Base-by-base conservation (phyloP, 106 monocot genomes). In the Dendrobium officinale region DNA sequence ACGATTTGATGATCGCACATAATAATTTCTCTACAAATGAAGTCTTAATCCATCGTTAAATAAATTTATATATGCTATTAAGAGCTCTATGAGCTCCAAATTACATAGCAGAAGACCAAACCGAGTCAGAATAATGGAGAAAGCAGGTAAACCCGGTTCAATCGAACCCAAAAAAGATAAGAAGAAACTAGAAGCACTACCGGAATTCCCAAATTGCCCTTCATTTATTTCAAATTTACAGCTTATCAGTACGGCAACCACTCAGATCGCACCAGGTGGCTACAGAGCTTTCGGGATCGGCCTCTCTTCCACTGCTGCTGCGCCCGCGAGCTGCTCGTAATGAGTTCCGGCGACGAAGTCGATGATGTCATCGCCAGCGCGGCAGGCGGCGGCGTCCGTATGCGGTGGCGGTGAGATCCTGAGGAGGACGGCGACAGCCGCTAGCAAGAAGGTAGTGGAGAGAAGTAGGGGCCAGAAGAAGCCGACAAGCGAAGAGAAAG, bases 381-480 rank as follows among this genome's bases (percentile, higher is more conserved):
- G 29, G 17, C 43, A 48, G 55, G 51, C 82, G 56, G 72, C n/a
- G 27, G 78, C 3, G 20, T 24, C 79, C 33, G 42, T 61, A 0
- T 55, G 72, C 2, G 84, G 88, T 48, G 87, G 85, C 20, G 93
- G 93, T 2, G 93, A 94, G 79, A 97, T 84, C 77, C 89, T 77
- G 80, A 89, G 83, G 66, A 97, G 79, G 33, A 92, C 75, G 31
- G 90, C 80, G 77, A 97, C 87, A 80, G 88, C 85, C 77, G 80
- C 80, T 27, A 97, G 94, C 76, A 90, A 85, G 87, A 87, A 77
- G 13, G 51, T 87, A 15, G 96, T 97, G 78, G 96, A 97, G 87
- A 94, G 81, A 67, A 97, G 86, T 33, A 97, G 89, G 7, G 96
- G 96, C 90, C 90, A 82, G 90, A 97, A 97, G 90, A 93, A 96